Conservation (phyloP, 305 asterid species). For the Rubia peregrina region DNA sequence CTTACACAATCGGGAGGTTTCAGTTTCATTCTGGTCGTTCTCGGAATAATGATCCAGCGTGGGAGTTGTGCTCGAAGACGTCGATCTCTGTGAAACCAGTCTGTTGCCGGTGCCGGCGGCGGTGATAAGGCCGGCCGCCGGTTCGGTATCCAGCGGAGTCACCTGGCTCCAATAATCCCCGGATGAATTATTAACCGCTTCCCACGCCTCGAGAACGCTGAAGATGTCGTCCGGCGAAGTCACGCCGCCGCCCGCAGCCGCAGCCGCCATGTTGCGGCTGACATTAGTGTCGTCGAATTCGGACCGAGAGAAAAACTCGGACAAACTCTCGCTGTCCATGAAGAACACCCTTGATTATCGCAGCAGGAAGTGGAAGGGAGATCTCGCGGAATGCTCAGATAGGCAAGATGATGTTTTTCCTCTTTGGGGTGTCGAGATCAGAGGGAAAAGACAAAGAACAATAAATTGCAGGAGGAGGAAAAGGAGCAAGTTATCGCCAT, state of each 20-base stretch:
- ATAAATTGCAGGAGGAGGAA: constrained; percentile 14
- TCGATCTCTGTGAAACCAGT: constrained; percentile 24
- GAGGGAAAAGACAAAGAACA: constrained; percentile 22
- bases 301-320: constrained; percentile 40
- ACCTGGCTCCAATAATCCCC: not conserved
- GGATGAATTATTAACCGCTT: constrained; percentile 22
- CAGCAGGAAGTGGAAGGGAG: not conserved
- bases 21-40: constrained; percentile 20
- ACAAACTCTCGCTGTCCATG: constrained; percentile 40
- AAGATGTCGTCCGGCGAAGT: constrained; percentile 56
- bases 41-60: constrained; percentile 35
- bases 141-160: not conserved
- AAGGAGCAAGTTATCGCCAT: constrained; percentile 16
- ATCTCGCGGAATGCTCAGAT: not conserved
- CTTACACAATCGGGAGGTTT: constrained; percentile 37
- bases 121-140: not conserved
- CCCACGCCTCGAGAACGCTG: constrained; percentile 31
- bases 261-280: not conserved
- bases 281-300: constrained; percentile 24
- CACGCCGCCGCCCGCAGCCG: constrained; percentile 16
- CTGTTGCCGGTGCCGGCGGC: not conserved
- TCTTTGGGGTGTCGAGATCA: not conserved
- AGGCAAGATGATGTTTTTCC: constrained; percentile 11
- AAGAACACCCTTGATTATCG: constrained; percentile 1
- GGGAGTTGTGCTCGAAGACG: constrained; percentile 25